Percentiles rank a stretch among this genome's conserved stretches.
Evolutionary conservation across 176 grass and related monocot species (phyloP).

Genomic region (Zea luxurians): DNA sequence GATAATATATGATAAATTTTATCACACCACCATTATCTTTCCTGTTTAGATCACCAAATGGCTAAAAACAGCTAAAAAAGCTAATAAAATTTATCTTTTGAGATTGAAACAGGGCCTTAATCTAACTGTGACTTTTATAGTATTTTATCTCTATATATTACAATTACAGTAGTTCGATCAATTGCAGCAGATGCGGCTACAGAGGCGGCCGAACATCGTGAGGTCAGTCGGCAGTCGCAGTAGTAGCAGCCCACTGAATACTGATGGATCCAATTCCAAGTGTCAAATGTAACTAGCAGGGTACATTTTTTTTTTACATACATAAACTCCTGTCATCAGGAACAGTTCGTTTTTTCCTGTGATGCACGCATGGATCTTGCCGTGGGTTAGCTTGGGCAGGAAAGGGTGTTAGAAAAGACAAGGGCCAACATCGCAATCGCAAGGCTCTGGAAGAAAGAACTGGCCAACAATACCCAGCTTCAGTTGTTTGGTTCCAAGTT

Average conservation of each 20-base stretch:
- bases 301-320: not conserved
- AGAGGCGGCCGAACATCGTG: no score
- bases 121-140: no score
- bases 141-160: no score
- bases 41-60: no score
- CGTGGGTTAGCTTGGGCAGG: not conserved
- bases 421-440: not conserved
- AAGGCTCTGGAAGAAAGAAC: not conserved
- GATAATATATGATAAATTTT: no score
- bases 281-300: not conserved
- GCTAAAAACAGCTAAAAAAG: no score
- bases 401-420: conserved; percentile 4
- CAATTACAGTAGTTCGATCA: no score
- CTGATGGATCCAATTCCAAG: not conserved
- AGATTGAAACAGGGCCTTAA: no score
- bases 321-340: not conserved
- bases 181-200: no score
- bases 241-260: not conserved
- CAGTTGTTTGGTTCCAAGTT: not conserved
- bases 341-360: not conserved
- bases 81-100: no score
- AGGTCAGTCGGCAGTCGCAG: not conserved
- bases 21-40: no score
- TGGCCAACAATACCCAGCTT: not conserved
- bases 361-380: conserved; percentile 11